Conservation (phyloP, 2,329 filamentous ascomycete species). For the Sarocladium strictum region DNA sequence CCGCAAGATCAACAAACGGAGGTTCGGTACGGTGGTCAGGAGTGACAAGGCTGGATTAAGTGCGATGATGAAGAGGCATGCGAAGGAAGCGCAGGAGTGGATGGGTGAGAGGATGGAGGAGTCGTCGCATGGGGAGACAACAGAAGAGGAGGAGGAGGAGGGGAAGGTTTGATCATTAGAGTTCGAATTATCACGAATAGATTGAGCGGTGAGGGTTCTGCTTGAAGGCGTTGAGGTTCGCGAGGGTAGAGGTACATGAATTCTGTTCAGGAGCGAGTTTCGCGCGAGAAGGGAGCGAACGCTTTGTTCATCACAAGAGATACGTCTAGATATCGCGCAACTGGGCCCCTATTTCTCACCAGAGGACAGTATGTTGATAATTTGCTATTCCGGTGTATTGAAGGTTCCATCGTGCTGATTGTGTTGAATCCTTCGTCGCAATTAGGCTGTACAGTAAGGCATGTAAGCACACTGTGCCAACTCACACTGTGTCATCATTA, state of each 20-base stretch:
- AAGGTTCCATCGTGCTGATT: too few relatives aligned
- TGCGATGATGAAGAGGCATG: constrained; percentile 52
- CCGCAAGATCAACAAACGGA: constrained; percentile 52
- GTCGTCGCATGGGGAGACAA: constrained; percentile 35
- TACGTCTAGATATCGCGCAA: too few relatives aligned
- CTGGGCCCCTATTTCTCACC: too few relatives aligned
- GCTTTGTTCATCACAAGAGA: too few relatives aligned
- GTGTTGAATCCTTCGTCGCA: too few relatives aligned
- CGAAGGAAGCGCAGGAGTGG: constrained; percentile 45
- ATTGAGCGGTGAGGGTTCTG: too few relatives aligned
- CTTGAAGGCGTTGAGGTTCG: neutral
- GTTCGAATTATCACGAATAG: too few relatives aligned
- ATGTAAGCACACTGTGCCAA: neutral
- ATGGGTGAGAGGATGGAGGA: constrained; percentile 25
- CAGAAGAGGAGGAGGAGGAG: constrained; percentile 41
- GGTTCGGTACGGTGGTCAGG: constrained; percentile 53
- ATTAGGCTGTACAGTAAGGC: neutral
- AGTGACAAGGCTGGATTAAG: constrained; percentile 43
- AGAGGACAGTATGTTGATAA: too few relatives aligned
- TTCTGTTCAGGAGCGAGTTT: too few relatives aligned
- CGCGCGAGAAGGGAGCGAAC: too few relatives aligned
- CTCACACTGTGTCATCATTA: neutral
- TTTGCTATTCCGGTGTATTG: too few relatives aligned
- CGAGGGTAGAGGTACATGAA: neutral
- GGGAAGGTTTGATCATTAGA: constrained; percentile 29